These are phyloP conservation scores for Brassica napus DNA, from an alignment of 345 rosid genomes.

Conservation along the genomic window Da-Ae NC_063448.1:9507001-9507500, in stretches of 20 bases:
- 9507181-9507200: constrained; percentile 84
- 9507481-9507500: constrained; percentile 9
- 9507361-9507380: neutral
- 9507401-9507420: neutral
- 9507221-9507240: constrained; percentile 74
- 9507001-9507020: neutral
- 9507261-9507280: constrained; percentile 62
- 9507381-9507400: neutral
- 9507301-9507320: neutral
- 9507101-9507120: constrained; percentile 70
- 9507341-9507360: neutral
- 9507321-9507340: neutral
- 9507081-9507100: neutral
- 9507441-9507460: constrained; percentile 6
- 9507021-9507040: neutral
- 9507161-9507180: constrained; percentile 83
- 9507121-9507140: constrained; percentile 47
- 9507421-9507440: neutral
- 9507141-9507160: constrained; percentile 70
- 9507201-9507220: constrained; percentile 85
- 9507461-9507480: neutral
- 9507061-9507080: neutral
- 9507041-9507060: neutral
- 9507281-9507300: constrained; percentile 55
- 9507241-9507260: constrained; percentile 83